These are phyloP conservation scores for Bocquillonia castaneifolia DNA, from an alignment of 441 rosid species.

Conservation along the genomic window DNA sequence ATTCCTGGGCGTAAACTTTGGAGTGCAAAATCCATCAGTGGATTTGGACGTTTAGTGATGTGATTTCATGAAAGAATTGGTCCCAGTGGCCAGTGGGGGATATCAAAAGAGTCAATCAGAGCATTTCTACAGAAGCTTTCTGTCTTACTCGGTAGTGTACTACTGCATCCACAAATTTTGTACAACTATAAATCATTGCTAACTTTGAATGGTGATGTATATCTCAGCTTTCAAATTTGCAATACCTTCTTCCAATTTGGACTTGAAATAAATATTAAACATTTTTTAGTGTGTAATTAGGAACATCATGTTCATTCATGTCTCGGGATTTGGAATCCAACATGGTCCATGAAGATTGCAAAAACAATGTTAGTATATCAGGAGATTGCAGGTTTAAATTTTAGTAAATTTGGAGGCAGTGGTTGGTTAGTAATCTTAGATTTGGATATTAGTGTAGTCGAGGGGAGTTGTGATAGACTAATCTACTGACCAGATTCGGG, in stretches of 20 bases:
- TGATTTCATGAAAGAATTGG: constrained; percentile 29
- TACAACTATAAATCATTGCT: constrained; percentile 37
- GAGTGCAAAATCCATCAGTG: constrained; percentile 27
- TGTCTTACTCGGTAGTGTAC: constrained; percentile 33
- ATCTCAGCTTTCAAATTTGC: constrained; percentile 28
- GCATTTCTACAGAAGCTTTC: constrained; percentile 40
- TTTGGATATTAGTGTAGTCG: not conserved
- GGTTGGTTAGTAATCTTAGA: constrained; percentile 1
- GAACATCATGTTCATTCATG: constrained; percentile 11
- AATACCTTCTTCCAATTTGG: too few relatives aligned
- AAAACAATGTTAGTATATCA: not conserved
- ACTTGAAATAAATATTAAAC: constrained; percentile 13
- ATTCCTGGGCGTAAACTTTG: constrained; percentile 46
- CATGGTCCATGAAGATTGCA: constrained; percentile 10
- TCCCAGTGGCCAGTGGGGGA: constrained; percentile 25
- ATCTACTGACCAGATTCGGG: not conserved
- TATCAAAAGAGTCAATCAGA: constrained; percentile 26
- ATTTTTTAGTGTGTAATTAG: constrained; percentile 14
- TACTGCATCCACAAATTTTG: constrained; percentile 35
- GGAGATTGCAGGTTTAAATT: not conserved
- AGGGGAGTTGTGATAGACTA: not conserved
- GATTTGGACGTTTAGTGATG: constrained; percentile 26
- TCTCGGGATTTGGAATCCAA: constrained; percentile 12
- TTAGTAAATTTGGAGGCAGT: constrained; percentile 10
- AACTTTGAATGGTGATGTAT: constrained; percentile 33